Conservation (phyloP, 164 flowering plant species). For the Platanus orientalis region DNA sequence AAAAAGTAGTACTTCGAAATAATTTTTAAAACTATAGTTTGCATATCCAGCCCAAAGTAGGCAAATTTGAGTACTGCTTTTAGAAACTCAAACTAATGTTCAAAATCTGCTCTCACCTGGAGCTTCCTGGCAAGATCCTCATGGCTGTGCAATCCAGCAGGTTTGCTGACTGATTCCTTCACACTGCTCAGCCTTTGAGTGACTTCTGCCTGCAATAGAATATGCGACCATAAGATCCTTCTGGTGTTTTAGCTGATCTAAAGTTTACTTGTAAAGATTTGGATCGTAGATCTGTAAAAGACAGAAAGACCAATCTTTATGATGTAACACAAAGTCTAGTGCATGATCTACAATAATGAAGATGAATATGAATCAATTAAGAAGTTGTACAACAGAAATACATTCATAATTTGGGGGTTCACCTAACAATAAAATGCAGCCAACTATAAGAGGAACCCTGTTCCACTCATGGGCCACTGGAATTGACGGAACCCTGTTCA, state of each 20-base stretch:
- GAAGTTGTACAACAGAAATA: no score
- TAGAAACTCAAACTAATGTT: neutral
- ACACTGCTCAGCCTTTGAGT: conserved; percentile 87
- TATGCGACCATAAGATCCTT: neutral
- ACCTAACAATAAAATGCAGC: no score
- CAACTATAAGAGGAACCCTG: no score
- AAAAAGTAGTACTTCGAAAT: no score
- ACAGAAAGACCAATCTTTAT: neutral
- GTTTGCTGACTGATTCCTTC: conserved; percentile 61
- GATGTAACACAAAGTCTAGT: neutral
- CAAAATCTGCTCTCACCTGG: conserved; percentile 47
- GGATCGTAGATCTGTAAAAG: neutral
- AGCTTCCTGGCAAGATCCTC: conserved; percentile 95
- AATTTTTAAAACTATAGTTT: no score
- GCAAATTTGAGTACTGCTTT: neutral
- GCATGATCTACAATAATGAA: no score
- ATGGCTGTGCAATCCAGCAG: conserved; percentile 65
- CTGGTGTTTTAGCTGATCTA: neutral
- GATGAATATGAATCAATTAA: no score
- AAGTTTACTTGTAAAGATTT: neutral
- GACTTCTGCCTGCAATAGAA: conserved; percentile 76
- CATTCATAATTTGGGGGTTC: no score
- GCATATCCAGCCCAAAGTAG: neutral
- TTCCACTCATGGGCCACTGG: no score
- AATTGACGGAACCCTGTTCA: no score